A percentile compares a stretch with the other conserved stretches of the same genome.
Conservation (phyloP, 805 yeast species). For the Candida anglica region DNA sequence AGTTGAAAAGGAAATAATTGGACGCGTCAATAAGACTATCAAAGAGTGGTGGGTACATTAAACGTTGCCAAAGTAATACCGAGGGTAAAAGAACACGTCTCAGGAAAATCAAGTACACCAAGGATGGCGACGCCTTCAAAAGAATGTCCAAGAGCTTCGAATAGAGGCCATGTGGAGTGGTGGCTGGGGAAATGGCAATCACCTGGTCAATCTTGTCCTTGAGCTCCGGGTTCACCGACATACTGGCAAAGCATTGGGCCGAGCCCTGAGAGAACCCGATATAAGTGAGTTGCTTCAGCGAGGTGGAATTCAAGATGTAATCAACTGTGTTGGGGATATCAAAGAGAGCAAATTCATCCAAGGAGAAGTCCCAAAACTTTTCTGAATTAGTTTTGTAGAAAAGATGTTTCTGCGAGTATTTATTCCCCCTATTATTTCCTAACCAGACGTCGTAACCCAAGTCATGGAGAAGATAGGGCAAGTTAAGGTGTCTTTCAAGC, state of each 20-base stretch:
- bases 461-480: conserved; percentile 76
- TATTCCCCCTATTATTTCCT: conserved; percentile 62
- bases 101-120: conserved; percentile 72
- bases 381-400: conserved; percentile 27
- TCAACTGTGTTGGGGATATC: conserved; percentile 85
- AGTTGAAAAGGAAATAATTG: conserved; percentile 66
- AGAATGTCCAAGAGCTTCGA: conserved; percentile 73
- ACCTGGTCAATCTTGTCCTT: conserved; percentile 54
- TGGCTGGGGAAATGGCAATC: conserved; percentile 89
- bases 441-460: conserved; percentile 92
- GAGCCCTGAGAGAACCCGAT: conserved; percentile 94
- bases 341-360: conserved; percentile 87
- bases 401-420: conserved; percentile 79
- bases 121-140: conserved; percentile 69
- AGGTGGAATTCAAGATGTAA: conserved; percentile 57
- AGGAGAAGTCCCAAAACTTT: conserved; percentile 83
- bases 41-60: conserved; percentile 74
- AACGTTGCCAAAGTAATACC: conserved; percentile 74
- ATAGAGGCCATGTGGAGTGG: conserved; percentile 82
- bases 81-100: conserved; percentile 69
- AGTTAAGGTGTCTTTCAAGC: conserved; percentile 33
- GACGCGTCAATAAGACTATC: conserved; percentile 68
- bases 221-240: conserved; percentile 60
- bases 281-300: conserved; percentile 47
- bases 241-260: conserved; percentile 86